Evolutionary conservation across 2,329 filamentous ascomycete genomes (phyloP), one percentile per base, ranked within the genome.

Genomic region (Aspergillus ruber): DNA sequence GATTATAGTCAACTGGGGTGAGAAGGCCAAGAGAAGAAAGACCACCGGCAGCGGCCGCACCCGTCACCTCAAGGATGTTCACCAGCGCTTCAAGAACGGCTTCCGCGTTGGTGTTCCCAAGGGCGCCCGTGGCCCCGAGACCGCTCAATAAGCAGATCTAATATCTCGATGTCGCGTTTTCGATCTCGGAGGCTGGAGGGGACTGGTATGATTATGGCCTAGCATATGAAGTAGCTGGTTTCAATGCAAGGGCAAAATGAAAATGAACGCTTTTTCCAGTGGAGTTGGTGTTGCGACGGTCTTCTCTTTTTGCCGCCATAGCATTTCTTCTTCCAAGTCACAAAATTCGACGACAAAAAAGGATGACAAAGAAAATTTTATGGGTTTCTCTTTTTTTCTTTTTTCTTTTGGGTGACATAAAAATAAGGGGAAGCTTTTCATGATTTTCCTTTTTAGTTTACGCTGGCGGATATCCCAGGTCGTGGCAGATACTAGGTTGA

Each of bases 1-100:
- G 48, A 43, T 54, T 20, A 72, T 72, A 97, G 91, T 85, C 86
- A 96, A 98, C 88, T 98, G 93, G 93, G 84, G 88, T 76, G 91
- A 97, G 84, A 98, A 98, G 88, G 91, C 90, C 68, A 97, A 97
- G 89, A 83, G 93, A 77, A 94, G 93, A 86, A 97, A 96, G 90
- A 96, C 91, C 71, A 91, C 88, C 73, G 93, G 93, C 69, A 91
- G 89, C 71, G 93, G 93, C 75, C 88, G 93, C 76, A 93, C 90
- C 85, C 84, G 89, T 73, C 88, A 90, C 80, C 83, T 98, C 74
- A 95, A 94, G 83, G 82, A 81, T 68, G 85, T 98, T 72, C 80
- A 90, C 72, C 86, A 93, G 75, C 84, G 84, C 78, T 95, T 95
- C 85, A 89, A 86, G 82, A 98, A 98, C 80, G 90, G 90, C 67